Evolutionary conservation across 2,329 filamentous ascomycete species (phyloP).

Genomic region (Colletotrichum scovillei): DNA sequence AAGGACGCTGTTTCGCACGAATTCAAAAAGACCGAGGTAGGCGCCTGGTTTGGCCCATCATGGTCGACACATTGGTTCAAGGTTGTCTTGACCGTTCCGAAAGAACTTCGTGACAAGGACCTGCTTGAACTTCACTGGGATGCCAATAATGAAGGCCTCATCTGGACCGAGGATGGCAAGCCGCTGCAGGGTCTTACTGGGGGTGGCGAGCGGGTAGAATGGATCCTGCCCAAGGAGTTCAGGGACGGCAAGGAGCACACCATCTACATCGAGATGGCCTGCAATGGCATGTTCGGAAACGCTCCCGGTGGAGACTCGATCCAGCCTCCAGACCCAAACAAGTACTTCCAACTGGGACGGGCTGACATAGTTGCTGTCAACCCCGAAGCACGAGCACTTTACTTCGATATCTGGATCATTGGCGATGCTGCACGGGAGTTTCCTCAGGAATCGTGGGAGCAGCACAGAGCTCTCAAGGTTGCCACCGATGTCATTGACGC

Average conservation of each 20-base stretch:
- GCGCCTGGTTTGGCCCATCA: conserved; percentile 87
- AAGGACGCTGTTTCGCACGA: conserved; percentile 81
- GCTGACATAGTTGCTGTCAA: conserved; percentile 94
- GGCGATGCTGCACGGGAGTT: conserved; percentile 93
- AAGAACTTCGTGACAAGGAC: conserved; percentile 78
- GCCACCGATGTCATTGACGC: conserved; percentile 90
- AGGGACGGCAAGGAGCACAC: conserved; percentile 87
- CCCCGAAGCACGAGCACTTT: conserved; percentile 82
- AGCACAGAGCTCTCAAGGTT: conserved; percentile 85
- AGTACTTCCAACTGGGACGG: conserved; percentile 78
- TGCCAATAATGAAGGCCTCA: conserved; percentile 90
- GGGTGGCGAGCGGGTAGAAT: conserved; percentile 87
- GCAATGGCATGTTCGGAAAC: conserved; percentile 98
- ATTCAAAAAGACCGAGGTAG: conserved; percentile 80
- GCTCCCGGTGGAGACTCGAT: conserved; percentile 86
- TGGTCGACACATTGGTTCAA: conserved; percentile 99
- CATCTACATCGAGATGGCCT: conserved; percentile 98
- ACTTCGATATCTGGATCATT: conserved; percentile 97
- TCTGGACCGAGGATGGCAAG: conserved; percentile 92
- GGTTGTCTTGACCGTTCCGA: conserved; percentile 81
- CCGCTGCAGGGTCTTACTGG: conserved; percentile 93
- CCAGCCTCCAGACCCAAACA: conserved; percentile 88
- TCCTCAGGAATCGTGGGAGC: conserved; percentile 86
- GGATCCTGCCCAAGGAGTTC: conserved; percentile 86
- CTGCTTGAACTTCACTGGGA: conserved; percentile 98